Conservation (phyloP, 768 basidiomycete species). For the Boletus pseudo-olivaceus region DNA sequence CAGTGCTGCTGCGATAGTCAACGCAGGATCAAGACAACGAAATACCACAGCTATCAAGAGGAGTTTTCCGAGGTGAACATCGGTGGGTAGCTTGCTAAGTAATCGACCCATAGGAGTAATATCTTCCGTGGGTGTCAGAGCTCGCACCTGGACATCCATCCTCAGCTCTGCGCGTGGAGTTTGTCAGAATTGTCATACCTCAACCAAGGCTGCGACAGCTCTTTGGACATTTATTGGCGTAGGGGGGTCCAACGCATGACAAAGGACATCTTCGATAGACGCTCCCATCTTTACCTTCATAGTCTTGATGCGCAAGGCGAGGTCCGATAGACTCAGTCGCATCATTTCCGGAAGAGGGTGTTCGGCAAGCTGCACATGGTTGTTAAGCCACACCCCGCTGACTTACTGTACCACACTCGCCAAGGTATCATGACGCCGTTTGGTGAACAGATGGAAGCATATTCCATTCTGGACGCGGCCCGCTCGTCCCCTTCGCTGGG, state of each 20-base stretch:
- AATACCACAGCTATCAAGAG: slow-evolving; percentile 81
- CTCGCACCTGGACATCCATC: slow-evolving; percentile 58
- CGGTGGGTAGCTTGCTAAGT: slow-evolving; percentile 88
- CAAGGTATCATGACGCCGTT: slow-evolving; percentile 75
- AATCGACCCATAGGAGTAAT: slow-evolving; percentile 93
- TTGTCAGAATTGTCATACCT: slow-evolving; percentile 43
- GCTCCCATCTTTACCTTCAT: slow-evolving; percentile 83
- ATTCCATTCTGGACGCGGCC: slow-evolving; percentile 87
- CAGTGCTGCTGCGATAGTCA: slow-evolving; percentile 91
- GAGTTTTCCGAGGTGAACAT: slow-evolving; percentile 95
- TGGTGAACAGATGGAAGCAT: slow-evolving; percentile 96
- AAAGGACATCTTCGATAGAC: slow-evolving; percentile 88
- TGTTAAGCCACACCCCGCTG: not conserved
- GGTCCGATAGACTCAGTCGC: slow-evolving; percentile 86
- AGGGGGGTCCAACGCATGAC: slow-evolving; percentile 87
- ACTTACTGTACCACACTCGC: slow-evolving; percentile 33
- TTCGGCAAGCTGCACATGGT: slow-evolving; percentile 64
- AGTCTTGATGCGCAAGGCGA: slow-evolving; percentile 89
- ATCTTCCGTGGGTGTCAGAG: slow-evolving; percentile 80
- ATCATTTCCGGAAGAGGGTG: slow-evolving; percentile 95
- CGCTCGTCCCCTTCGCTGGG: slow-evolving; percentile 85
- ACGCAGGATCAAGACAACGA: slow-evolving; percentile 90
- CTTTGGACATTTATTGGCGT: slow-evolving; percentile 81
- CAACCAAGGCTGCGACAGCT: slow-evolving; percentile 87
- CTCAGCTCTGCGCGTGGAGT: not conserved